Base-by-base conservation (phyloP, 345 rosid genomes). In the Brassica incana region DNA sequence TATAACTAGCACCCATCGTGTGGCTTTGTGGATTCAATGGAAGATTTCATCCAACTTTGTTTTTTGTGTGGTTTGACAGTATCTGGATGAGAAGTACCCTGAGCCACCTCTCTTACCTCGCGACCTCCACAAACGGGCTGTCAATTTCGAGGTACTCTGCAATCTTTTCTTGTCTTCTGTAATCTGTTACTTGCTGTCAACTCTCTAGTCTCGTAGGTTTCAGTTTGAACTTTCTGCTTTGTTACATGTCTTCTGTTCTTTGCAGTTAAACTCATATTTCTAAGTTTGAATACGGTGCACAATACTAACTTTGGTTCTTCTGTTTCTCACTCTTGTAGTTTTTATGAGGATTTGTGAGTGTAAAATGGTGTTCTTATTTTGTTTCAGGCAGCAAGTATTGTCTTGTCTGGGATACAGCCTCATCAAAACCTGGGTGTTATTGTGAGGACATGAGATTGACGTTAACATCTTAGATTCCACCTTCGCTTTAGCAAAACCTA, bases 1-100 rank as follows among this genome's bases (percentile, higher is more conserved):
- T 71, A 0, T 23, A 54, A 16, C 60, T 29, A 54, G 4, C 18
- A 18, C 5, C 14, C n/a, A 4, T 48, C n/a, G 61, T 54, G 9
- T 54, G 32, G 23, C 23, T 20, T n/a, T 70, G 33, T 71, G 43
- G 71, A 11, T 64, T 70, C 0, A 5, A 35, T 35, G 2, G 5
- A 30, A n/a, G n/a, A n/a, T n/a, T n/a, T n/a, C n/a, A n/a, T n/a
- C 35, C 9, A 54, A 62, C 25, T 73, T 29, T 5, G n/a, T n/a
- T 27, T 38, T 45, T 52, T n/a, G 6, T 48, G 16, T 43, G 18
- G 10, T 5, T 56, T 38, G 27, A 40, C 78, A 94, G 97, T 92
- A 92, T 84, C 73, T 95, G 72, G 99, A 95, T 74, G 97, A 90
- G 79, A 91, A 90, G 80, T 92, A 87, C 78, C 97, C 97, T 58